These are phyloP conservation scores for Gnetum montanum DNA, from an alignment of 75 land plant species.

Conservation along the genomic window DNA sequence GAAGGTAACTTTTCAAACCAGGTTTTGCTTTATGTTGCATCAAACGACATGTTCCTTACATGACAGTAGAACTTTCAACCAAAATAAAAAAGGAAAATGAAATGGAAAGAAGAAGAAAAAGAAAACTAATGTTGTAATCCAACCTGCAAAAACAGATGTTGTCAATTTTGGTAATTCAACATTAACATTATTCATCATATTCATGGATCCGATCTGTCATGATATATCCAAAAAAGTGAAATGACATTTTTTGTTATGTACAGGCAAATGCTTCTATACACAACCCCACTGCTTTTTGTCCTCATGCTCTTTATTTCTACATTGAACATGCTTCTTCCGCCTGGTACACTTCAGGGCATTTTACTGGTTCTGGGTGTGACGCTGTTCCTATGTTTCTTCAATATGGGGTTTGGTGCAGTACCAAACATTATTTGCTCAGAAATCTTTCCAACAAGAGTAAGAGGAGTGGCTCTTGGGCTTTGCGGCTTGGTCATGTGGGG, in stretches of 20 bases:
- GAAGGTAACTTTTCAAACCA: slow-evolving; percentile 16
- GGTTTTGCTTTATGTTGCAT: no score
- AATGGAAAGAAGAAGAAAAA: no score
- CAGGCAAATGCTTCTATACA: slow-evolving; percentile 24
- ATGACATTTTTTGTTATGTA: background rate
- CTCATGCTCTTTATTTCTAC: slow-evolving; percentile 5
- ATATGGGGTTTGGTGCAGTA: slow-evolving; percentile 25
- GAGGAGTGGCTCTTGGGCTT: slow-evolving; percentile 18
- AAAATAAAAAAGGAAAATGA: no score
- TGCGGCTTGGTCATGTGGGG: slow-evolving; percentile 7
- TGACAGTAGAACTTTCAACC: no score
- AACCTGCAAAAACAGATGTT: no score
- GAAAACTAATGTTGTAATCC: no score
- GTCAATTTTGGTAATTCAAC: no score
- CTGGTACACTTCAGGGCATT: slow-evolving; percentile 10
- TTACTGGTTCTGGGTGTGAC: slow-evolving; percentile 10
- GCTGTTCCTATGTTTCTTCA: slow-evolving; percentile 18
- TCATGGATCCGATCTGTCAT: no score
- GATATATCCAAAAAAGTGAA: background rate
- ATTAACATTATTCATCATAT: no score
- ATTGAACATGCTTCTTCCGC: slow-evolving; percentile 1
- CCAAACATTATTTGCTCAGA: slow-evolving; percentile 31
- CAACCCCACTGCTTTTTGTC: slow-evolving; percentile 15
- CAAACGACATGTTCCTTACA: no score
- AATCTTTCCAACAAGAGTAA: slow-evolving; percentile 26